Conservation (phyloP, 2,329 filamentous ascomycete species). For the Pseudogymnoascus sp. region DNA sequence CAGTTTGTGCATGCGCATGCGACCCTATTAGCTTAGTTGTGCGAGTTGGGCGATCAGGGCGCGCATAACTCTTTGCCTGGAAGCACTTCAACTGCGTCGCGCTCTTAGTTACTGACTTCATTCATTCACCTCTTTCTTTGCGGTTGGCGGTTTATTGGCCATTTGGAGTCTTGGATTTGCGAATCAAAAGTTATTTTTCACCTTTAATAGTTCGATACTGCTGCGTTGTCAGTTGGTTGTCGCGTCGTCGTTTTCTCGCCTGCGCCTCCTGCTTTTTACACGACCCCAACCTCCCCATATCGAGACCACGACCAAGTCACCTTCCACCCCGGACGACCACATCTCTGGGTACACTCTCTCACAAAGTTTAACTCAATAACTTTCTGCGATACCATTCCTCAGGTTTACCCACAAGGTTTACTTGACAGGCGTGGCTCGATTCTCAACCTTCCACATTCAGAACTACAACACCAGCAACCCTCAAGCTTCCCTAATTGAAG, state of each 20-base stretch:
- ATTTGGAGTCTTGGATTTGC: conserved; percentile 5
- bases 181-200: neutral
- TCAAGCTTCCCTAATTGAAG: neutral
- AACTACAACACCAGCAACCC: neutral
- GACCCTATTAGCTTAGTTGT: conserved; percentile 1
- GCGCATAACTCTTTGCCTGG: neutral
- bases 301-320: neutral
- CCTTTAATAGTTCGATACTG: neutral
- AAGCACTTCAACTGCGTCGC: neutral
- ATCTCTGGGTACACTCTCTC: conserved; percentile 6
- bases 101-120: neutral
- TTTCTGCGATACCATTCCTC: neutral
- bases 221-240: neutral
- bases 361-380: conserved; percentile 3
- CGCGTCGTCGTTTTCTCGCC: conserved; percentile 8
- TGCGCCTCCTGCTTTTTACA: conserved; percentile 11
- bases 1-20: conserved; percentile 3
- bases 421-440: neutral
- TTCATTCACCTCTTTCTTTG: neutral
- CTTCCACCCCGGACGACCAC: conserved; percentile 7
- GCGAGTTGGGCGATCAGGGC: neutral
- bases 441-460: neutral
- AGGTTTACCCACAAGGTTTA: conserved; percentile 5
- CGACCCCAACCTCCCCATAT: conserved; percentile 9
- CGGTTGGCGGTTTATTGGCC: conserved; percentile 3